These are phyloP conservation scores for Halophytophthora polymorphica DNA, from an alignment of 352 stramenopile genomes.

Conservation along the genomic window DNA sequence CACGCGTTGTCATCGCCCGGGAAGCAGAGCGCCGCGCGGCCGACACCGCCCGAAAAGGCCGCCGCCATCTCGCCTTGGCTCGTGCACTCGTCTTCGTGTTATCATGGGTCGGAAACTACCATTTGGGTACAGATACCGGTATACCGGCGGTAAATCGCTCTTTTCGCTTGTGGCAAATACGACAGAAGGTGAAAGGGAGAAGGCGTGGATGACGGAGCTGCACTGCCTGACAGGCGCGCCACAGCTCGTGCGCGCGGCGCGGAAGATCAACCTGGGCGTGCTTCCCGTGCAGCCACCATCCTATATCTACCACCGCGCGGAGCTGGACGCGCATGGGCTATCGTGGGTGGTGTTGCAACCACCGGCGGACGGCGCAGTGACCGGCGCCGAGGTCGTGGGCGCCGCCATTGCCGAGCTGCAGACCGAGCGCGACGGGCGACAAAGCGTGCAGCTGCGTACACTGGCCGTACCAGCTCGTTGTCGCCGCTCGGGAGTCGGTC, in stretches of 20 bases:
- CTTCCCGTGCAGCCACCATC: conserved; percentile 58
- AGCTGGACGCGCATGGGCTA: conserved; percentile 36
- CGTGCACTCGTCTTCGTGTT: neutral
- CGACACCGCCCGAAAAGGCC: conserved; percentile 26
- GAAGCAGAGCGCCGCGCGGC: conserved; percentile 61
- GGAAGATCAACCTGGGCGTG: conserved; percentile 68
- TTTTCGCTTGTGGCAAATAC: conserved; percentile 16
- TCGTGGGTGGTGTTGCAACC: conserved; percentile 40
- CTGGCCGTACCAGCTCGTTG: conserved; percentile 30
- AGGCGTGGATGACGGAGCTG: conserved; percentile 27
- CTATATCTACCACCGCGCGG: conserved; percentile 63
- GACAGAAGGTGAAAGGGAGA: neutral
- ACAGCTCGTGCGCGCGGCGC: conserved; percentile 41
- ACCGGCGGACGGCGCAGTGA: neutral
- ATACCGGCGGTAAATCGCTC: neutral
- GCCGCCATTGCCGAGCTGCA: conserved; percentile 43
- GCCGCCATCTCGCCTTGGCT: conserved; percentile 6
- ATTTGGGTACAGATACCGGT: too few species aligned
- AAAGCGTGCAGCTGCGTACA: conserved; percentile 40
- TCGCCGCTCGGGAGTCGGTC: conserved; percentile 40
- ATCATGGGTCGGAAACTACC: neutral
- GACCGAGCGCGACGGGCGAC: conserved; percentile 19
- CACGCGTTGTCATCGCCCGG: conserved; percentile 34
- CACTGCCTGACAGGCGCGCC: conserved; percentile 38
- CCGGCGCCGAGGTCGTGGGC: conserved; percentile 17